Percentiles rank a stretch among this genome's conserved stretches.
Conservation (phyloP, 768 basidiomycete genomes). For the Lentinula sp. region DNA sequence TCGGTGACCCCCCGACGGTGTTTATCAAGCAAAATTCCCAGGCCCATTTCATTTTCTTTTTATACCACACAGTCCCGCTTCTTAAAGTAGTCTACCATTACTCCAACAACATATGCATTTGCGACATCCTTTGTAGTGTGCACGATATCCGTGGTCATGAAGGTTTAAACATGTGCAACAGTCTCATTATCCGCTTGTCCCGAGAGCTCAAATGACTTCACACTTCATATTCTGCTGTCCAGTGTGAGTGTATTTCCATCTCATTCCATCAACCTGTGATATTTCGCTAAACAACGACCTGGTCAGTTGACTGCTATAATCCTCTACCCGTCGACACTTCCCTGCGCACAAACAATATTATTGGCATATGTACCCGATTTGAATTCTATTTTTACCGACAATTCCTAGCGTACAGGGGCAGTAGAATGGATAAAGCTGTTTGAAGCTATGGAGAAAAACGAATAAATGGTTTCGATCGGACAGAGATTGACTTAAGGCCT, state of each 20-base stretch:
- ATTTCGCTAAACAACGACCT: background rate
- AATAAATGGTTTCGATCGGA: background rate
- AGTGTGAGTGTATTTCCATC: too few species aligned
- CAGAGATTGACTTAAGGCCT: background rate
- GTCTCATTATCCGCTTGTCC: too few species aligned
- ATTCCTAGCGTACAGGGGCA: background rate
- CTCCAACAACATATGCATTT: background rate
- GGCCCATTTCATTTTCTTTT: too few species aligned
- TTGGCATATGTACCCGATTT: background rate
- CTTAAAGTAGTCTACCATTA: background rate
- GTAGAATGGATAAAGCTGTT: background rate
- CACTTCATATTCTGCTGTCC: background rate
- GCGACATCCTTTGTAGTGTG: background rate
- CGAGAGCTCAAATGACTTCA: too few species aligned
- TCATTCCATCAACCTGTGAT: background rate
- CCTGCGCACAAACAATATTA: background rate
- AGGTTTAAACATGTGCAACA: background rate
- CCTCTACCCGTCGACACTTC: background rate
- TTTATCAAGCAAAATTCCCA: too few species aligned
- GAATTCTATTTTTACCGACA: too few species aligned
- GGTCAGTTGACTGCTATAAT: background rate
- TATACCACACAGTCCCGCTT: too few species aligned
- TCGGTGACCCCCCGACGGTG: too few species aligned
- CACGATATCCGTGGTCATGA: too few species aligned
- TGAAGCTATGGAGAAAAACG: background rate